phyloP scores from a whole-genome alignment of 768 basidiomycete species.

The Tremella mesenterica region DNA sequence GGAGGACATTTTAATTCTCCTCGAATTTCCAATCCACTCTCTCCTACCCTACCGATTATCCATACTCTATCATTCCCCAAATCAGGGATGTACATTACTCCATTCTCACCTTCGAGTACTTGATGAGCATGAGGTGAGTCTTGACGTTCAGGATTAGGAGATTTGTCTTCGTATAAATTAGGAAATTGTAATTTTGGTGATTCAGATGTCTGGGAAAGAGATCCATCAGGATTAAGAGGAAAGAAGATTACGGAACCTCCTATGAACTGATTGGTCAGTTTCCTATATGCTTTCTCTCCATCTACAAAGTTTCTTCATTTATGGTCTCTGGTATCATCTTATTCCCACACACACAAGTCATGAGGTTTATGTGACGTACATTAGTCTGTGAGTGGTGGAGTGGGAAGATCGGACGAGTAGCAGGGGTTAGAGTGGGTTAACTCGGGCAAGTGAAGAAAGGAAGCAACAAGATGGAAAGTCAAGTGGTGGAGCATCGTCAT shows the following conservation, averaged over 20 bases:
- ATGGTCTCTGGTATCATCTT: too few species aligned
- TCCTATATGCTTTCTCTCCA: background rate
- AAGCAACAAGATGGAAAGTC: background rate
- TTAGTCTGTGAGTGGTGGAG: background rate
- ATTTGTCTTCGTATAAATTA: conserved; percentile 43
- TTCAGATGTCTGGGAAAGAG: conserved; percentile 16
- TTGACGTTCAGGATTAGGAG: conserved; percentile 62
- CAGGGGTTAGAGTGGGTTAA: background rate
- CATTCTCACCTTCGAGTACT: conserved; percentile 50
- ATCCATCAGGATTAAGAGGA: conserved; percentile 49
- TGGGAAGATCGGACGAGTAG: background rate
- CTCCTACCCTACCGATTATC: conserved; percentile 49
- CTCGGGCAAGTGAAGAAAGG: background rate
- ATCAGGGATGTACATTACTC: conserved; percentile 60
- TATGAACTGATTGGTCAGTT: conserved; percentile 62
- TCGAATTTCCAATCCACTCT: conserved; percentile 50
- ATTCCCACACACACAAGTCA: too few species aligned
- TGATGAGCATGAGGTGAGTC: conserved; percentile 70
- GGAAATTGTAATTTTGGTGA: conserved; percentile 44
- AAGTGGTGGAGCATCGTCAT: background rate
- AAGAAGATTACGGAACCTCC: conserved; percentile 56
- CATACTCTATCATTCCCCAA: conserved; percentile 65
- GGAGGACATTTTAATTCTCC: conserved; percentile 50
- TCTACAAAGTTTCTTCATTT: background rate
- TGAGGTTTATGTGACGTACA: too few species aligned